Evolutionary conservation across 169 alveolate species (phyloP), one percentile per base, ranked within the genome.

Genomic region (Plasmodium knowlesi): DNA sequence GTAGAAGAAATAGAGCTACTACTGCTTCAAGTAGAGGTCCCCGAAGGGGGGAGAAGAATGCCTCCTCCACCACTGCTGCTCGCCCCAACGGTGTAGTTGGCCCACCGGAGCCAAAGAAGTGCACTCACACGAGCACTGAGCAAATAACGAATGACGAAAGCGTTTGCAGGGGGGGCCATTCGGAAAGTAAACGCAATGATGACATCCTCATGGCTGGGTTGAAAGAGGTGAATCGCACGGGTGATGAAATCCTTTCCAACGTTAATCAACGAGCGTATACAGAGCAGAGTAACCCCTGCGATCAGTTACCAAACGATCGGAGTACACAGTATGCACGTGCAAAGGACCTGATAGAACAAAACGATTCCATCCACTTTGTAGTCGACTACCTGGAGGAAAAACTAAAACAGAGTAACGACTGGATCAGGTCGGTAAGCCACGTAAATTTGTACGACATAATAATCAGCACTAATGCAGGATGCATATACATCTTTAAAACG

Each of bases 361-460:
- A 86, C 6, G 90, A 89, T 34, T 19, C 54, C 10, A 3, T 89
- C 22, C 41, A 39, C 37, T 80, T 89, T 19, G 28, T 37, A 28
- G 32, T 70, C 22, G 94, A 89, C 32, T 14, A 19, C 28, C 34
- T 89, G 41, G 71, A 34, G 50, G 73, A 81, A 43, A 81, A 32
- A 57, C n/a, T 89, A 83, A 67, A 80, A 61, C 79, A 70, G 73
- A 78, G 41, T n/a, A 86, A 89, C 74, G 94, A 89, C 30, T 89
- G 94, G 94, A 79, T 89, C 30, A 57, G 94, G 22, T 89, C 94
- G 12, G 57, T 89, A 41, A 22, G 72, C 80, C 91, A 89, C 53
- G 41, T 70, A 57, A 89, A 89, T 73, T 39, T 89, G 30, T 19
- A 39, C 39, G 83, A 89, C 61, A 32, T 89, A 39, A 61, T 89